Evolutionary conservation across 345 rosid genomes (phyloP).

Genomic region (Excoecaria cochinchinensis): DNA sequence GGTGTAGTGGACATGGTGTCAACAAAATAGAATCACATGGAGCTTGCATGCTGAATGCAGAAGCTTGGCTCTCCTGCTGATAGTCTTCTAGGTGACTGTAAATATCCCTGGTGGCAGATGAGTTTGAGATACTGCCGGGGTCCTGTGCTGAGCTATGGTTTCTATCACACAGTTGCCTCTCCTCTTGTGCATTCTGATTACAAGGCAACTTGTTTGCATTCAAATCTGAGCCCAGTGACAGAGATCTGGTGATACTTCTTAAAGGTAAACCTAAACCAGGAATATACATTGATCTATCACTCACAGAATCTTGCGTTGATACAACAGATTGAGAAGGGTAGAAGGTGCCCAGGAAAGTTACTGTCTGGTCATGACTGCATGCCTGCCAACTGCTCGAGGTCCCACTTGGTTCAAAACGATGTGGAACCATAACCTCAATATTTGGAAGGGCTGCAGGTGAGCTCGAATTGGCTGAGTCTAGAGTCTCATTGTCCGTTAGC

Average conservation of each 20-base stretch:
- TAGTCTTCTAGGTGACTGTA: slow-evolving; percentile 2
- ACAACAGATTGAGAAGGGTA: slow-evolving; percentile 13
- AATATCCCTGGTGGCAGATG: slow-evolving; percentile 8
- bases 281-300: slow-evolving; percentile 7
- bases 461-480: slow-evolving; percentile 1
- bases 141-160: slow-evolving; percentile 10
- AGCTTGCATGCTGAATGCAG: slow-evolving; percentile 6
- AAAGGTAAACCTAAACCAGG: slow-evolving; percentile 21
- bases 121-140: slow-evolving; percentile 4
- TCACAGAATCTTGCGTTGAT: slow-evolving; percentile 13
- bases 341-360: neutral
- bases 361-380: slow-evolving; percentile 3
- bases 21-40: slow-evolving; percentile 12
- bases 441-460: neutral
- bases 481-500: neutral
- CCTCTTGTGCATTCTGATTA: slow-evolving; percentile 17
- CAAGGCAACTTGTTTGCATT: slow-evolving; percentile 4
- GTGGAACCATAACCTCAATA: slow-evolving; percentile 7
- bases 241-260: slow-evolving; percentile 3
- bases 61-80: slow-evolving; percentile 15
- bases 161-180: slow-evolving; percentile 5
- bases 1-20: slow-evolving; percentile 19
- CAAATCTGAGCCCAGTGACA: slow-evolving; percentile 16
- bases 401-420: slow-evolving; percentile 12
- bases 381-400: slow-evolving; percentile 10